Evolutionary conservation across 768 basidiomycete genomes (phyloP), one percentile per base, ranked within the genome.

Genomic region (Calvatia gigantea): DNA sequence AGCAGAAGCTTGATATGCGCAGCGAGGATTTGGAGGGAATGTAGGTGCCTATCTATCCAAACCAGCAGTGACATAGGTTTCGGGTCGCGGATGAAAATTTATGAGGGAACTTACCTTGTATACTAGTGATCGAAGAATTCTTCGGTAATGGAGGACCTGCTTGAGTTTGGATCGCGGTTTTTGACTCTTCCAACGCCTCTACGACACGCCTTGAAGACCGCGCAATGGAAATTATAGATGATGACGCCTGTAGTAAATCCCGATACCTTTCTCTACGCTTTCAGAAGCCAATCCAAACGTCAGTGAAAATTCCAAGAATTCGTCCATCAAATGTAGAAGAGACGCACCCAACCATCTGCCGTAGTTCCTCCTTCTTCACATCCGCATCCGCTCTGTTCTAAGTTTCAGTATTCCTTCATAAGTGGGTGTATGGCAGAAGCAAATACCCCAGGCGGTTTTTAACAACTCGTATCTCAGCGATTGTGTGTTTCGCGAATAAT

Each of bases 291-390:
- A 62, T 74, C 57, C 63, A 56, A 60, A 61, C 45, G 56, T 28
- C 55, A 56, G 58, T 54, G 29, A 51, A 54, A 52, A 33, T 55
- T 21, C 8, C 37, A 32, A 29, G 28, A 29, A 31, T 12, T 23
- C 15, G 51, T 39, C 45, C n/a, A 23, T 49, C 3, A 33, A 25
- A 19, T 19, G 15, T 38, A 27, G 14, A 31, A 56, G 41, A 60
- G 44, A 86, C 91, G 81, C 74, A 94, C 91, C 91, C 91, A 71
- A 94, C 91, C 91, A 93, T 94, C 42, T 89, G 75, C 63, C 91
- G 80, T 41, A 94, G 78, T 64, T 94, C 91, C 67, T 93, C 89
- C 63, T 91, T 88, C 69, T 94, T 93, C 41, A 84, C 86, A 65
- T 92, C 89, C 0, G 91, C 91, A 72, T 93, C 91, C 14, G 79